Conservation (phyloP, 768 basidiomycete genomes). For the Amanita molliuscula region DNA sequence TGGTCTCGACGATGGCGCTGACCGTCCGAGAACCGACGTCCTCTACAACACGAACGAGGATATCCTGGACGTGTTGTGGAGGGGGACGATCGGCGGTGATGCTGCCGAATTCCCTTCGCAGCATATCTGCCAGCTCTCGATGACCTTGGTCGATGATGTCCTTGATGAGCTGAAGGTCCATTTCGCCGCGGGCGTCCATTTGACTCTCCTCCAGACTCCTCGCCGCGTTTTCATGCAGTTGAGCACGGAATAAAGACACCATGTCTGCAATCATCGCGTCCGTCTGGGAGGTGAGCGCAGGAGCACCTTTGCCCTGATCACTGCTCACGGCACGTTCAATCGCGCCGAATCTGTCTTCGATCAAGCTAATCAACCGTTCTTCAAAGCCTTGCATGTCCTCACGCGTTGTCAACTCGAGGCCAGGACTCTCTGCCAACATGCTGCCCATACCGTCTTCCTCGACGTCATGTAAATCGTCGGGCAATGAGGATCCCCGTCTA, state of each 20-base stretch:
- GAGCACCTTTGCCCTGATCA: slow-evolving; percentile 9
- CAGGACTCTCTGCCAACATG: slow-evolving; percentile 2
- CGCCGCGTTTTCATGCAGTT: slow-evolving; percentile 52
- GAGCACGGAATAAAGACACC: slow-evolving; percentile 54
- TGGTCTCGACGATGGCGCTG: slow-evolving; percentile 48
- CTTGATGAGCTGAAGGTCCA: slow-evolving; percentile 70
- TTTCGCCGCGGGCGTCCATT: slow-evolving; percentile 64
- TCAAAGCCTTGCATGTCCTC: slow-evolving; percentile 55
- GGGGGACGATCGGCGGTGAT: slow-evolving; percentile 24
- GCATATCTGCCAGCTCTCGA: slow-evolving; percentile 40
- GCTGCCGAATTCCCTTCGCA: slow-evolving; percentile 53
- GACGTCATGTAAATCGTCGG: slow-evolving; percentile 40
- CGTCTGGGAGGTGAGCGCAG: slow-evolving; percentile 30
- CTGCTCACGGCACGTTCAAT: slow-evolving; percentile 30
- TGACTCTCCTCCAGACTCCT: slow-evolving; percentile 50
- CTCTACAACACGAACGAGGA: slow-evolving; percentile 40
- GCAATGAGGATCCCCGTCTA: slow-evolving; percentile 48
- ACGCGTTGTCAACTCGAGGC: slow-evolving; percentile 31
- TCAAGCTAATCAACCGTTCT: slow-evolving; percentile 45
- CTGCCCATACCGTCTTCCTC: slow-evolving; percentile 23
- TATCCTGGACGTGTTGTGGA: slow-evolving; percentile 10
- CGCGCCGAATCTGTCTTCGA: slow-evolving; percentile 59
- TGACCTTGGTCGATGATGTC: slow-evolving; percentile 61
- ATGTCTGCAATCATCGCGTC: slow-evolving; percentile 60
- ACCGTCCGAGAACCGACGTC: slow-evolving; percentile 47